A percentile compares a stretch with the other conserved stretches of the same genome.
phyloP scores from a whole-genome alignment of 116 monocot species.

The Posidonia oceanica region DNA sequence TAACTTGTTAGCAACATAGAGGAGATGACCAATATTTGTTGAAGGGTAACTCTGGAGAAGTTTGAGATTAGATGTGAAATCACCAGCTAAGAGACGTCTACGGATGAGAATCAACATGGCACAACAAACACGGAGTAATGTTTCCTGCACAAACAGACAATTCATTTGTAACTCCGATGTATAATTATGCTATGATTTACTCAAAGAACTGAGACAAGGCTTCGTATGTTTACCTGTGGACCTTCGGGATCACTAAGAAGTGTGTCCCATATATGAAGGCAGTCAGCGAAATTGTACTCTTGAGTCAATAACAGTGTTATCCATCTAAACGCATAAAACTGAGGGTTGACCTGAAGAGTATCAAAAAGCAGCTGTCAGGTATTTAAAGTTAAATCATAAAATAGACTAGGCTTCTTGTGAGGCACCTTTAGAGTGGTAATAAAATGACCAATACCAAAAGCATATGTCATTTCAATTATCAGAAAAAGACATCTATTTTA shows the following conservation, averaged over 20 bases:
- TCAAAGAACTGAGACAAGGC: not conserved
- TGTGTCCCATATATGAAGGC: constrained; percentile 82
- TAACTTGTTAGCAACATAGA: constrained; percentile 88
- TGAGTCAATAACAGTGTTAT: constrained; percentile 82
- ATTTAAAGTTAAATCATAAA: not conserved
- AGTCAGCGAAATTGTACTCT: constrained; percentile 79
- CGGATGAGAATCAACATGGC: constrained; percentile 82
- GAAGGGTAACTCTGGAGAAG: constrained; percentile 79
- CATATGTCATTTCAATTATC: too few relatives aligned
- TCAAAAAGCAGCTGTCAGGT: not conserved
- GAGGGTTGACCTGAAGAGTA: constrained; percentile 71
- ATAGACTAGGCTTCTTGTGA: too few relatives aligned
- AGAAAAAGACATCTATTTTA: too few relatives aligned
- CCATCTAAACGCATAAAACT: constrained; percentile 99
- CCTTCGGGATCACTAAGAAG: constrained; percentile 87
- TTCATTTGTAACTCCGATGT: not conserved
- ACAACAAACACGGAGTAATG: constrained; percentile 70
- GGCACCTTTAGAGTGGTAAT: too few relatives aligned
- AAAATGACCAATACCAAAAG: too few relatives aligned
- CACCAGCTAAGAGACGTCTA: constrained; percentile 61
- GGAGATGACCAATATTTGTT: constrained; percentile 71
- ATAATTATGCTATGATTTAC: too few relatives aligned
- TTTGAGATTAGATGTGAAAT: constrained; percentile 81
- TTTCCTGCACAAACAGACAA: constrained; percentile 38
- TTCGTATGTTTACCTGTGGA: constrained; percentile 40